phyloP scores from a whole-genome alignment of 2,329 filamentous ascomycete genomes.

The Paraphoma sp. region DNA sequence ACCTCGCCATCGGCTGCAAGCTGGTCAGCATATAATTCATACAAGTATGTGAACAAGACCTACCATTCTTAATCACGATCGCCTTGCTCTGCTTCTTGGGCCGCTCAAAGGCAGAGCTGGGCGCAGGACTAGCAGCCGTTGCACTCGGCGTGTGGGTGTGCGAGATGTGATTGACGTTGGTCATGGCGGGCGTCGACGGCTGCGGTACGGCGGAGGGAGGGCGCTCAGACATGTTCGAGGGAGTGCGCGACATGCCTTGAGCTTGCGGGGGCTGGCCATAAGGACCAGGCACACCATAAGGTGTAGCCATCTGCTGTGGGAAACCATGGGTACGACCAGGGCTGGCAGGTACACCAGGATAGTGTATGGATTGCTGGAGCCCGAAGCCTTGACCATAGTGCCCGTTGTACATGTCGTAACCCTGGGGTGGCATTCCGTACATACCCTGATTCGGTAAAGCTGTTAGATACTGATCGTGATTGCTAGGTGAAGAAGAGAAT shows the following conservation, averaged over 20 bases:
- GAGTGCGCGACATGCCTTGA: constrained; percentile 70
- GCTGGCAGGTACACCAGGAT: constrained; percentile 51
- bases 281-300: constrained; percentile 57
- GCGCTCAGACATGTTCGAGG: constrained; percentile 62
- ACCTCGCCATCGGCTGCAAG: constrained; percentile 81
- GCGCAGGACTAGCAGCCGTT: constrained; percentile 64
- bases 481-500: constrained; percentile 71
- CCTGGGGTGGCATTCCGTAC: constrained; percentile 61
- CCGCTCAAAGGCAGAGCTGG: constrained; percentile 68
- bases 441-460: constrained; percentile 69
- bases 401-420: constrained; percentile 49
- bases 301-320: constrained; percentile 54
- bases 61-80: constrained; percentile 78
- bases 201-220: constrained; percentile 67
- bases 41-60: not conserved
- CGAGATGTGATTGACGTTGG: constrained; percentile 50
- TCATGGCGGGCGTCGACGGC: constrained; percentile 61
- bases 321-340: constrained; percentile 55
- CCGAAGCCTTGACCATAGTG: constrained; percentile 60
- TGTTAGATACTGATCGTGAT: constrained; percentile 78
- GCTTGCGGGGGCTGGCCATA: constrained; percentile 65
- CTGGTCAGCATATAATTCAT: constrained; percentile 57
- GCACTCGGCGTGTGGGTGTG: constrained; percentile 64
- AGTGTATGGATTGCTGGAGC: constrained; percentile 53
- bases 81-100: constrained; percentile 72